A percentile compares a stretch with the other conserved stretches of the same genome.
Conservation (phyloP, 108 stramenopile species). For the Cyclotella kingstonii region DNA sequence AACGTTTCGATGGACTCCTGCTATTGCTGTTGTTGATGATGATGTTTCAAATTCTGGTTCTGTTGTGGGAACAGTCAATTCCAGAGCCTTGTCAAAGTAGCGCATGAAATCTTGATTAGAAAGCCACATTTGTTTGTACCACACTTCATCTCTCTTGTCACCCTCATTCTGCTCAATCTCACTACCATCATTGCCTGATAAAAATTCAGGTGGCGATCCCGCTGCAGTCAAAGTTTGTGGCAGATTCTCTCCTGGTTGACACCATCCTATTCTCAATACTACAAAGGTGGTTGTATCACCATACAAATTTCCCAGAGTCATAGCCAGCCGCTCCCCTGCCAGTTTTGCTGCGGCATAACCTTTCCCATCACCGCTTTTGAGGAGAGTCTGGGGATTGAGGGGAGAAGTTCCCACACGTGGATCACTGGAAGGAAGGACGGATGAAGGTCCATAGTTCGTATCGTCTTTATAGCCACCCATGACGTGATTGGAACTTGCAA, state of each 20-base stretch:
- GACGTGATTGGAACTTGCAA: conserved; percentile 50
- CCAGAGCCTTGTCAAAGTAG: conserved; percentile 38
- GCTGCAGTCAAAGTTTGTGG: conserved; percentile 33
- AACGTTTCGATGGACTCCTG: conserved; percentile 22
- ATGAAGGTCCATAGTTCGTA: conserved; percentile 25
- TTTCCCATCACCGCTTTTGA: conserved; percentile 38
- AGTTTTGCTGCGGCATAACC: conserved; percentile 53
- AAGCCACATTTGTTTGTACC: conserved; percentile 53
- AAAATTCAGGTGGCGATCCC: conserved; percentile 41
- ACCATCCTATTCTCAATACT: conserved; percentile 43
- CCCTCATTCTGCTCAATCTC: conserved; percentile 18
- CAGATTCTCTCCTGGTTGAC: conserved; percentile 46
- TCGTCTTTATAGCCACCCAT: conserved; percentile 55
- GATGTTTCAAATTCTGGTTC: neutral
- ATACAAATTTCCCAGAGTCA: conserved; percentile 28
- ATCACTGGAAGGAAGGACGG: conserved; percentile 21
- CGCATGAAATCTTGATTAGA: conserved; percentile 44
- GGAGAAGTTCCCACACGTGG: conserved; percentile 39
- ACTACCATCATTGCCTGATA: conserved; percentile 21
- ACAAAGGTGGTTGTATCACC: conserved; percentile 30
- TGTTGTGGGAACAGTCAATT: conserved; percentile 25
- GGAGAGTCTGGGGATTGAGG: conserved; percentile 16
- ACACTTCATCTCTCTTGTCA: conserved; percentile 41
- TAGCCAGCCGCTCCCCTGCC: conserved; percentile 44
- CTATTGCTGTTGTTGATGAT: neutral